Conservation (phyloP, 805 yeast species). For the Suhomyces sp. region DNA sequence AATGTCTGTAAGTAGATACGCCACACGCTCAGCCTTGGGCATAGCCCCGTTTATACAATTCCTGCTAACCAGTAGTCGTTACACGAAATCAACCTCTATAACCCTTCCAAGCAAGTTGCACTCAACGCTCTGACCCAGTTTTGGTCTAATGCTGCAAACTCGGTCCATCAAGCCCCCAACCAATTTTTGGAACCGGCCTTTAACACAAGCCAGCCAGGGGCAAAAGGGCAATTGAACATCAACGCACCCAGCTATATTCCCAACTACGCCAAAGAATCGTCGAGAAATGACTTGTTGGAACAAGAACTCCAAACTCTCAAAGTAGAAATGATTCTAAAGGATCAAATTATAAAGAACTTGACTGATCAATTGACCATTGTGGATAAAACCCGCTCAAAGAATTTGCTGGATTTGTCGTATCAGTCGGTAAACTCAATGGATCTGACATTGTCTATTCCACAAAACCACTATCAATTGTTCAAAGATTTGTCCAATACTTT, state of each 20-base stretch:
- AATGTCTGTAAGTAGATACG: not conserved
- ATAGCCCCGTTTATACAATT: not conserved
- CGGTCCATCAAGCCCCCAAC: not conserved
- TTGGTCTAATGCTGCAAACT: constrained; percentile 1
- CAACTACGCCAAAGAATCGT: constrained; percentile 6
- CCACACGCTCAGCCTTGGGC: not conserved
- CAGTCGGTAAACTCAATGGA: constrained; percentile 4
- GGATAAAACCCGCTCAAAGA: constrained; percentile 10
- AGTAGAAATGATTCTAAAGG: constrained; percentile 54
- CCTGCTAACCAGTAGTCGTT: not conserved
- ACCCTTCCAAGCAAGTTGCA: not conserved
- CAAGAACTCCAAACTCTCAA: constrained; percentile 32
- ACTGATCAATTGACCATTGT: constrained; percentile 29
- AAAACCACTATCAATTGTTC: constrained; percentile 45
- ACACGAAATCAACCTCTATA: not conserved
- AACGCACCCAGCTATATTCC: constrained; percentile 33
- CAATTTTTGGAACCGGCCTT: not conserved
- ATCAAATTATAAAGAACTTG: constrained; percentile 38
- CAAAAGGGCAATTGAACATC: constrained; percentile 19
- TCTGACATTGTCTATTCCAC: constrained; percentile 35
- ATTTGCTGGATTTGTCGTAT: constrained; percentile 9
- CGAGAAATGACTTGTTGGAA: constrained; percentile 12
- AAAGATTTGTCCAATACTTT: constrained; percentile 47
- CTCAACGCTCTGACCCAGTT: constrained; percentile 1
- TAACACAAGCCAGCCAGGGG: constrained; percentile 5